Evolutionary conservation across 2,329 filamentous ascomycete species (phyloP), one percentile per base, ranked within the genome.

Genomic region (Pseudocercospora musae): DNA sequence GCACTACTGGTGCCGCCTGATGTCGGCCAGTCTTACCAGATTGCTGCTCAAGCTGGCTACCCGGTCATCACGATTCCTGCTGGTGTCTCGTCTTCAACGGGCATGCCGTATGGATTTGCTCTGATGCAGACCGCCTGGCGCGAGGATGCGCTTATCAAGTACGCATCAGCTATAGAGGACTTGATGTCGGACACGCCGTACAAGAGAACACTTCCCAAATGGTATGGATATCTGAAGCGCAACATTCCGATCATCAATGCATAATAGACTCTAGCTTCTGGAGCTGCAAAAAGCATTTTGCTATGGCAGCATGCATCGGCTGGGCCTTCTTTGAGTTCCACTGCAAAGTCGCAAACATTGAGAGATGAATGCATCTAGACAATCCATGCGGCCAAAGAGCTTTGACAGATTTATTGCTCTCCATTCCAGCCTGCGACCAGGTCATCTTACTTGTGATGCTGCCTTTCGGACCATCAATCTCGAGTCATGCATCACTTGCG

Each of bases 31-130:
- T 84, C 84, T 3, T 86, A 86, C 65, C 86, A 90, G 75, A 84
- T 90, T 62, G 87, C 88, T 0, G 89, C 90, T 0, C 88, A 92
- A 75, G 90, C 89, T 7, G 89, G 89, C 0, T 92, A 92, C 71
- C 89, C 89, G 0, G 82, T 90, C 71, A 80, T 92, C 56, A 90
- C 89, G 0, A 72, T 92, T 0, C 89, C 89, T 0, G 86, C 82
- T 0, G 87, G 87, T 1, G 77, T 85, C 5, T 79, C 83, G 66
- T 67, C 75, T 8, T 76, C 72, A 5, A 77, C 69, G 3, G 78
- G 78, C 0, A 79, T 81, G 77, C 79, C 79, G 4, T 81, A 77
- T 64, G 79, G 79, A 0, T 62, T 81, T 5, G 77, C 73, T 29
- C 59, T 81, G 10, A 73, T 75, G 68, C 68, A 71, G 54, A 74